Conservation (phyloP, 1,284 basidiomycete species). For the Puccinia novopanici region DNA sequence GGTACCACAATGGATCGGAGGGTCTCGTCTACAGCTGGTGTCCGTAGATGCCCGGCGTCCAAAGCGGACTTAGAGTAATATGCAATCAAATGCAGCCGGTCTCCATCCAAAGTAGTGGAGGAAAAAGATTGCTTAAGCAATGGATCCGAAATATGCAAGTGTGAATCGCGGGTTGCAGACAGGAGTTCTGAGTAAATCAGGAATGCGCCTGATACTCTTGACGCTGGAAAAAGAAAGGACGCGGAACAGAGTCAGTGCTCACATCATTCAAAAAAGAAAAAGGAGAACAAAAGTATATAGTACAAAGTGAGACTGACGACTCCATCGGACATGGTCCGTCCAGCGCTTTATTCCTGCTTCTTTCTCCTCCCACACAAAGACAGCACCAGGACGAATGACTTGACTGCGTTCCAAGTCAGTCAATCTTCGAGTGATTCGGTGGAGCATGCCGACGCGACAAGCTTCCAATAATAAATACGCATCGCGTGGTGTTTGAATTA, state of each 20-base stretch:
- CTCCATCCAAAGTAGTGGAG: slow-evolving; percentile 52
- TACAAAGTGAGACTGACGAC: slow-evolving; percentile 52
- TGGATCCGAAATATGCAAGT: slow-evolving; percentile 51
- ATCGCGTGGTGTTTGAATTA: slow-evolving; percentile 53
- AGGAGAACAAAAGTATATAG: too few species aligned
- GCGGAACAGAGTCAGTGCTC: not conserved
- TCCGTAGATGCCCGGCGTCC: slow-evolving; percentile 50
- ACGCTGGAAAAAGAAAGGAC: slow-evolving; percentile 51
- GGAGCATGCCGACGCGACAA: slow-evolving; percentile 54
- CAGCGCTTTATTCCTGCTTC: slow-evolving; percentile 56
- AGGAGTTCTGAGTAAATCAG: slow-evolving; percentile 56
- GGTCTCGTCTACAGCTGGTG: slow-evolving; percentile 52
- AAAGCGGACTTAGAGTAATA: slow-evolving; percentile 53
- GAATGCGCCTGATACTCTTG: slow-evolving; percentile 57
- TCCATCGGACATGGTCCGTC: slow-evolving; percentile 57
- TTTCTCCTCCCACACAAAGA: slow-evolving; percentile 57
- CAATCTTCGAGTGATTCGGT: slow-evolving; percentile 54
- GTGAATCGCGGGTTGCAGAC: slow-evolving; percentile 45
- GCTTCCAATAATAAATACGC: slow-evolving; percentile 55
- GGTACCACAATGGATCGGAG: slow-evolving; percentile 53
- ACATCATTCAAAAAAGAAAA: not conserved
- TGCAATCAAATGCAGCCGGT: slow-evolving; percentile 56
- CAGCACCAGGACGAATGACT: slow-evolving; percentile 54
- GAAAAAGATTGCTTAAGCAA: slow-evolving; percentile 56
- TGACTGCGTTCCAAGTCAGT: slow-evolving; percentile 55